A percentile compares a stretch with the other conserved stretches of the same genome.
phyloP scores from a whole-genome alignment of 129 eudicot genomes.

The Calendula officinalis region DNA sequence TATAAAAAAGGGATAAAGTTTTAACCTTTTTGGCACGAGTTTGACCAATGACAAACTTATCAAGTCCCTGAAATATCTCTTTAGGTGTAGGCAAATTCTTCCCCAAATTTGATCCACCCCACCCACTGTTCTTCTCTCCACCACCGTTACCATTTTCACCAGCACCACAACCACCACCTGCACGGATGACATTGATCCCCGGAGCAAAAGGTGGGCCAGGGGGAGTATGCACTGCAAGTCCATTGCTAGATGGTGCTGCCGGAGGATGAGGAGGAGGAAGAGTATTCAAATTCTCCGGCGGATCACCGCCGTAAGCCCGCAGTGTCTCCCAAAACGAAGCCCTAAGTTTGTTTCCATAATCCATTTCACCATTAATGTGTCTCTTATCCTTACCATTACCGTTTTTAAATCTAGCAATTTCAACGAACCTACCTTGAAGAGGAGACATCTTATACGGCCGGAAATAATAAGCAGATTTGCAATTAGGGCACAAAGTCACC shows the following conservation, averaged over 20 bases:
- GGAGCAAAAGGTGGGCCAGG: conserved; percentile 86
- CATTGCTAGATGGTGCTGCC: conserved; percentile 42
- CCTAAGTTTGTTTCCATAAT: conserved; percentile 40
- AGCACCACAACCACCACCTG: conserved; percentile 33
- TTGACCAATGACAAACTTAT: conserved; percentile 90
- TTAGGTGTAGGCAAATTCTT: conserved; percentile 79
- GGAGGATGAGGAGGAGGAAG: conserved; percentile 31
- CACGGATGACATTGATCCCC: conserved; percentile 55
- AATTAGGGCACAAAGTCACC: conserved; percentile 69
- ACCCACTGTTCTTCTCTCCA: conserved; percentile 46
- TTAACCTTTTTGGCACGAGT: conserved; percentile 79
- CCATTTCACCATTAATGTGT: conserved; percentile 24
- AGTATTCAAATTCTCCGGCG: conserved; percentile 53
- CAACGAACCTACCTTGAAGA: conserved; percentile 80
- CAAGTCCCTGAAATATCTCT: conserved; percentile 81
- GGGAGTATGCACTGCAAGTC: conserved; percentile 74
- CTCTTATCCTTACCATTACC: conserved; percentile 24
- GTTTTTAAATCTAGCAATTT: conserved; percentile 55
- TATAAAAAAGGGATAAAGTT: conserved; percentile 17
- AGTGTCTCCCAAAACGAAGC: conserved; percentile 68
- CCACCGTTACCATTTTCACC: conserved; percentile 33
- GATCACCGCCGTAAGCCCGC: conserved; percentile 52
- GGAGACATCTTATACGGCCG: conserved; percentile 61
- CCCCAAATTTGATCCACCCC: conserved; percentile 95
- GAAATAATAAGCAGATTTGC: conserved; percentile 66